phyloP scores from a whole-genome alignment of 1,284 basidiomycete genomes.

The Ustilago cynodontis region DNA sequence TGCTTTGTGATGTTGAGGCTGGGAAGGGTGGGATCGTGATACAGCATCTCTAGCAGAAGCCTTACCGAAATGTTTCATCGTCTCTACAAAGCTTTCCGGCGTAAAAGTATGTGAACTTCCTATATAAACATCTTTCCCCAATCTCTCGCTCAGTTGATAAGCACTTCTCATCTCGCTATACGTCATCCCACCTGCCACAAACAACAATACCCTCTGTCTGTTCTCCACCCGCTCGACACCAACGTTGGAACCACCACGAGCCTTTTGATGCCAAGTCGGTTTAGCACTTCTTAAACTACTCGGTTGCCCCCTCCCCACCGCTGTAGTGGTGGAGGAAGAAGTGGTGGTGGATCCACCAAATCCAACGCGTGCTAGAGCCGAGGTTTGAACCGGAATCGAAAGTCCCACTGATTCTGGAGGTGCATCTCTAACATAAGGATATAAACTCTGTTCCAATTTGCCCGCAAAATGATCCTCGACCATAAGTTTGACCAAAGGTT shows the following conservation, averaged over 20 bases:
- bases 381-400: slow-evolving; percentile 32
- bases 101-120: slow-evolving; percentile 91
- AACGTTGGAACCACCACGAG: slow-evolving; percentile 30
- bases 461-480: slow-evolving; percentile 88
- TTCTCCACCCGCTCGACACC: slow-evolving; percentile 71
- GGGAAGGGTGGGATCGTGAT: slow-evolving; percentile 1
- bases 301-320: slow-evolving; percentile 26
- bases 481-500: slow-evolving; percentile 85
- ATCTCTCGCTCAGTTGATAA: slow-evolving; percentile 80
- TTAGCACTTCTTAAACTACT: slow-evolving; percentile 58
- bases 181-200: slow-evolving; percentile 94
- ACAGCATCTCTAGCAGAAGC: slow-evolving; percentile 39
- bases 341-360: slow-evolving; percentile 12
- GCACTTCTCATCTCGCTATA: slow-evolving; percentile 92
- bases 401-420: slow-evolving; percentile 73
- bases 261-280: slow-evolving; percentile 63
- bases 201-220: slow-evolving; percentile 87
- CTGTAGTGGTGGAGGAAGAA: not conserved
- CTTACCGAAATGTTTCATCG: slow-evolving; percentile 76
- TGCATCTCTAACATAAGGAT: slow-evolving; percentile 91
- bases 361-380: slow-evolving; percentile 47
- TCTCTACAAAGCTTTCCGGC: slow-evolving; percentile 85
- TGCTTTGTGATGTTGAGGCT: slow-evolving; percentile 2
- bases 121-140: slow-evolving; percentile 90
- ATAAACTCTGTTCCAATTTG: slow-evolving; percentile 81